These are phyloP conservation scores for Paspalum vaginatum DNA, from an alignment of 176 grass and related monocot species.

Conservation along the genomic window DNA sequence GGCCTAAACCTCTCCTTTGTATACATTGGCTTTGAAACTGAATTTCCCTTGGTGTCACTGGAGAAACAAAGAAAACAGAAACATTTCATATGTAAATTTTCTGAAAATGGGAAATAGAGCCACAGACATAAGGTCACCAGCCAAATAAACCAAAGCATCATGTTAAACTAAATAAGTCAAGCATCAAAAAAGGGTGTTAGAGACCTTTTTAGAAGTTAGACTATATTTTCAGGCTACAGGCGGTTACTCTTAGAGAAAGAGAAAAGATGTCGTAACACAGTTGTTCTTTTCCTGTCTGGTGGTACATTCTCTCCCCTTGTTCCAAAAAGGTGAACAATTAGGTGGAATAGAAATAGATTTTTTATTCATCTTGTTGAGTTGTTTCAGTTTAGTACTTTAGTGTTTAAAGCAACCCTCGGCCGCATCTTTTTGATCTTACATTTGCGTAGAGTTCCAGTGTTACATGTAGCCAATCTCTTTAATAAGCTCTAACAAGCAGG, in stretches of 20 bases:
- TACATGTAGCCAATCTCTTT: constrained; percentile 21
- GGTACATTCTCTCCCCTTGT: too few relatives aligned
- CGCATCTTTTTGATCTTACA: neutral
- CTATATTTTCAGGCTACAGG: constrained; percentile 12
- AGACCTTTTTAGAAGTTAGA: neutral
- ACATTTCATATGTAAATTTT: constrained; percentile 16
- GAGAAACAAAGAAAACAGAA: constrained; percentile 44
- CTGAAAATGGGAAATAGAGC: constrained; percentile 19
- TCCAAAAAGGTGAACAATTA: constrained; percentile 13
- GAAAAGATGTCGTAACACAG: neutral
- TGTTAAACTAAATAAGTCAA: neutral
- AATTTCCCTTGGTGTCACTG: constrained; percentile 62
- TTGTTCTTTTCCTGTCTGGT: neutral
- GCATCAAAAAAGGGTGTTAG: neutral
- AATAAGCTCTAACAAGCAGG: constrained; percentile 6
- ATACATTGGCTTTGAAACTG: constrained; percentile 53
- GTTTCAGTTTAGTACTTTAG: neutral
- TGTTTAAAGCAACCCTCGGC: neutral
- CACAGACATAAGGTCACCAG: constrained; percentile 5
- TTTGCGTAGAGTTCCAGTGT: constrained; percentile 20
- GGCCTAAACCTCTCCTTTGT: constrained; percentile 87
- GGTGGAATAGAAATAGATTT: constrained; percentile 16
- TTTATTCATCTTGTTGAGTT: neutral
- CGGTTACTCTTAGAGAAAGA: neutral
- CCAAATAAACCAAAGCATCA: constrained; percentile 22